Evolutionary conservation across 23 red algal species (phyloP), one percentile per base, ranked within the genome.

Genomic region (Gracilaria gracilis): DNA sequence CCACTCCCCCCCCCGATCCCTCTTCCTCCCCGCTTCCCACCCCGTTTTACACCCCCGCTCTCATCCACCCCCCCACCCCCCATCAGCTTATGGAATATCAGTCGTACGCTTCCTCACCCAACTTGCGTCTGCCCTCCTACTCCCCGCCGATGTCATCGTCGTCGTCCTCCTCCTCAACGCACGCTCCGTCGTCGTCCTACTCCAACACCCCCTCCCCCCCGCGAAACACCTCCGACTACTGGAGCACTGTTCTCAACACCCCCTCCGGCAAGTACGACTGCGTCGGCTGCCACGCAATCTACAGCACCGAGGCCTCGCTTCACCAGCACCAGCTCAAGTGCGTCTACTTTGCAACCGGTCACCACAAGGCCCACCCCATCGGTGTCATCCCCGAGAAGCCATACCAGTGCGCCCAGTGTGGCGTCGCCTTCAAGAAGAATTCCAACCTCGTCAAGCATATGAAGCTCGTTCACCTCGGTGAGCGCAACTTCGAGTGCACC

Each of bases 401-500:
- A 2, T 88, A 88, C 31, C 67, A 59, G 29, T 94, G 91, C 82
- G 70, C 44, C 5, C 38, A 71, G 38, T 94, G 91, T 50, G 82
- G 75, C 20, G 61, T 65, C 35, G 77, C 49, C 35, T 94, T 94
- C 61, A 94, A 84, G 84, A 84, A 87, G 91, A 82, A 84, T 23
- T 80, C 69, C 81, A 94, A 94, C 74, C 91, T 82, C 42, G 80
- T 78, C 50, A 94, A 94, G 49, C 91, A 94, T 53, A 80, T 88
- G 57, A 84, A 88, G 74, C 58, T 86, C 25, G 91, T 94, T 5
- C 93, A 95, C 74, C 82, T 71, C 16, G 72, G 83, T 40, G 81
- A 86, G 66, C 74, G 90, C 35, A 75, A 75, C 24, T 86, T 86
- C 81, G 57, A 79, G 42, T 93, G 90, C 51, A 48, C 90, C 49